Base-by-base conservation (phyloP, 164 flowering plant genomes). In the Vitis cinerea region DNA sequence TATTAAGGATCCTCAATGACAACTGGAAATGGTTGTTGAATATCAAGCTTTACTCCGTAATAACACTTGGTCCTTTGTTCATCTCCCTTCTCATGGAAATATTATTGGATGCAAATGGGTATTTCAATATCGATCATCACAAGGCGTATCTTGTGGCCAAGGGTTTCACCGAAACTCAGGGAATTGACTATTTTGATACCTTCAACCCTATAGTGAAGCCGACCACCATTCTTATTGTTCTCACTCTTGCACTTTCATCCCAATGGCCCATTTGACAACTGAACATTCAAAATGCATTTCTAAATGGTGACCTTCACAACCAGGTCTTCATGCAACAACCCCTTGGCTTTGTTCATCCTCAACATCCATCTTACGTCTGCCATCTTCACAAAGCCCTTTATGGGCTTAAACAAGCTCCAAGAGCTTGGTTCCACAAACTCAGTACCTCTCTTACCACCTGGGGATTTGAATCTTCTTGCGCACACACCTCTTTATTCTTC, bases 371-470 rank as follows among this genome's bases (percentile, higher is more conserved):
- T 19, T 19, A 66, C 15, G 72, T 60, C 5, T 69, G 59, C 19
- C 13, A 27, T 5, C 30, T 69, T 4, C 16, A 60, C 10, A 30
- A 61, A 14, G 62, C 72, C 8, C n/a, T 71, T 4, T 71, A 57
- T 50, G 74, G 68, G 3, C 55, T 63, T 10, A 71, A 71, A 64
- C 68, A 71, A 50, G 61, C 68, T 4, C 73, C 67, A 13, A 1
- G 73, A 9, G 73, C 68, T 8, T 71, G 73, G 73, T 63, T 63
- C 13, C 61, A 51, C 8, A 16, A 23, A 19, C 31, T 64, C 52
- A 51, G 14, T 51, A 14, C 12, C 54, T 51, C 27, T 57, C n/a
- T 57, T 57, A 14, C 17, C 9, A 14, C n/a, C 2, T 57, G 14
- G 9, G 60, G 60, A 13, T 57, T 57, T 19, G 9, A 8, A 19